Conservation (phyloP, 352 stramenopile species). For the Elongisporangium prolatum region DNA sequence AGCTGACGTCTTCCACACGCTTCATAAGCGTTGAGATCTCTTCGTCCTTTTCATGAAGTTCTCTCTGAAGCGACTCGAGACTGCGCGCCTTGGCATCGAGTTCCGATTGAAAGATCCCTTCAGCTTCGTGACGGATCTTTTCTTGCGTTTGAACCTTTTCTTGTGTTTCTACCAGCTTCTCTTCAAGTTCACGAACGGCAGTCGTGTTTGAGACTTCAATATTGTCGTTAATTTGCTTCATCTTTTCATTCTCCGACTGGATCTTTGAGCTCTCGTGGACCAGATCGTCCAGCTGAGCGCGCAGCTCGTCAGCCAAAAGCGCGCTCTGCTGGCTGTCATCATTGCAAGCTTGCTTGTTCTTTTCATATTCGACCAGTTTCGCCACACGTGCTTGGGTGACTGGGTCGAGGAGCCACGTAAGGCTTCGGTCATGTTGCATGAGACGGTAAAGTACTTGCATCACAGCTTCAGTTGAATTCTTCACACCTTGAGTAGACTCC, state of each 20-base stretch:
- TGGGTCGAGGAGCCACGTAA: conserved; percentile 49
- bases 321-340: conserved; percentile 18
- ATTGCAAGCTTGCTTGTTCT: conserved; percentile 23
- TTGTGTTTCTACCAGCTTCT: conserved; percentile 14
- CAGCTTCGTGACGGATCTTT: conserved; percentile 40
- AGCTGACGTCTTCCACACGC: conserved; percentile 25
- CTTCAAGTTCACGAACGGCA: conserved; percentile 7
- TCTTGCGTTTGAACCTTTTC: conserved; percentile 29
- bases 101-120: conserved; percentile 39
- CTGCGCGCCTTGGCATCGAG: conserved; percentile 22
- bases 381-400: conserved; percentile 42
- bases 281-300: conserved; percentile 48
- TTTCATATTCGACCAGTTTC: conserved; percentile 43
- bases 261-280: conserved; percentile 60
- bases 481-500: not conserved
- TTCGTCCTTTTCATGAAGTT: conserved; percentile 38
- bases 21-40: conserved; percentile 39
- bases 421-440: conserved; percentile 54
- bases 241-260: conserved; percentile 51
- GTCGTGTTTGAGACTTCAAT: conserved; percentile 7
- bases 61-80: conserved; percentile 26
- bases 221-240: conserved; percentile 26
- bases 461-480: conserved; percentile 41
- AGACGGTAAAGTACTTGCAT: conserved; percentile 59
- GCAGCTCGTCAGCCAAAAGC: conserved; percentile 35